Conservation (phyloP, 352 stramenopile genomes). For the Globisporangium cystogenes region DNA sequence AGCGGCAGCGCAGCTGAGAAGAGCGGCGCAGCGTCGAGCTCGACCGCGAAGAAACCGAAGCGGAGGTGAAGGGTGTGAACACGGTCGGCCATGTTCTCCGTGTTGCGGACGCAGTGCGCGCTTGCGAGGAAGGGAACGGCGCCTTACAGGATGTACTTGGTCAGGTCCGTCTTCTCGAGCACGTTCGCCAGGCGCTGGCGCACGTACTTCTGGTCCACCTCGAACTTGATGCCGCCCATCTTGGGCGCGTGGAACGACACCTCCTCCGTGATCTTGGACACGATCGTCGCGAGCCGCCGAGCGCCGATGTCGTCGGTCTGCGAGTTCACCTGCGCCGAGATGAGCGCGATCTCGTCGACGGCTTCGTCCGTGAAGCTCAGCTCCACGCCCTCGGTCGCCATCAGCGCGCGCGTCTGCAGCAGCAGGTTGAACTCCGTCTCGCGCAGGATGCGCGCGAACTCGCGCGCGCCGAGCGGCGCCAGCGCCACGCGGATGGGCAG, state of each 20-base stretch:
- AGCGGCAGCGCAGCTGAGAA: conserved; percentile 10
- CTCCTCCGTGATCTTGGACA: conserved; percentile 98
- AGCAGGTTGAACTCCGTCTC: conserved; percentile 96
- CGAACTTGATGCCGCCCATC: conserved; percentile 74
- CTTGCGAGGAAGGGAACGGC: neutral
- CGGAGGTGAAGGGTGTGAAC: conserved; percentile 12
- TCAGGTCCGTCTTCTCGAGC: conserved; percentile 92
- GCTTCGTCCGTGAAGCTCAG: conserved; percentile 95
- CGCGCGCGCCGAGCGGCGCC: conserved; percentile 93
- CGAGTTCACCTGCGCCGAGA: conserved; percentile 93
- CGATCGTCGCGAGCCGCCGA: conserved; percentile 93
- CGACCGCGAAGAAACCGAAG: conserved; percentile 21
- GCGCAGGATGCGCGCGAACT: conserved; percentile 98
- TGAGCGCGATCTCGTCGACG: conserved; percentile 94
- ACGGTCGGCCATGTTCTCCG: neutral
- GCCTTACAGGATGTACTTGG: conserved; percentile 96
- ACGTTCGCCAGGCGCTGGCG: conserved; percentile 91
- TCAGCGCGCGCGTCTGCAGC: conserved; percentile 93
- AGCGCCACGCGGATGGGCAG: conserved; percentile 98
- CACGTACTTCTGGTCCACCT: conserved; percentile 93
- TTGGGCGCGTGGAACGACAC: conserved; percentile 97
- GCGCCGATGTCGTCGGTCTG: conserved; percentile 98
- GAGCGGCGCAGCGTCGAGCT: conserved; percentile 1
- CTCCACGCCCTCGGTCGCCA: conserved; percentile 94
- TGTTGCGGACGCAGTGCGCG: neutral